A percentile compares a stretch with the other conserved stretches of the same genome.
Evolutionary conservation across 2,329 filamentous ascomycete genomes (phyloP).

Genomic region (Aureobasidium mangrovei): DNA sequence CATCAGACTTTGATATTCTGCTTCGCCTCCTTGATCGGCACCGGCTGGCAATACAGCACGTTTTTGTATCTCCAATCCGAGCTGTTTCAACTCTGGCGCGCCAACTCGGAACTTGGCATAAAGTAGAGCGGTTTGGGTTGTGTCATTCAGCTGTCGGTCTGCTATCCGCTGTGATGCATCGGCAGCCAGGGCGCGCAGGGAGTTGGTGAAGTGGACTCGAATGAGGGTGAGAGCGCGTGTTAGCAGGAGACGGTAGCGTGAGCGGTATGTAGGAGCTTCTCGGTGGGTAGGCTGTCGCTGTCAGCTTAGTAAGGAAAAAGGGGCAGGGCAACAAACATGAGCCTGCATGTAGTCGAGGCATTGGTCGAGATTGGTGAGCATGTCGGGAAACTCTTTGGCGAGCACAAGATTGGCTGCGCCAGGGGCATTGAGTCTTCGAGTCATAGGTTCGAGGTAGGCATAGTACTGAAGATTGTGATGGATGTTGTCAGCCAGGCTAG

Average conservation of each 20-base stretch:
- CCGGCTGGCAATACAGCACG: slow-evolving; percentile 52
- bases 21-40: slow-evolving; percentile 48
- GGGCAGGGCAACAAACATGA: slow-evolving; percentile 50
- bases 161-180: slow-evolving; percentile 56
- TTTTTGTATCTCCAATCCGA: slow-evolving; percentile 61
- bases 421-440: slow-evolving; percentile 80
- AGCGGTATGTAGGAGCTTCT: slow-evolving; percentile 79
- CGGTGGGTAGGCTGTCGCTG: slow-evolving; percentile 61
- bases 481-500: slow-evolving; percentile 72
- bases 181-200: slow-evolving; percentile 52
- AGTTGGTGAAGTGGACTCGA: slow-evolving; percentile 56
- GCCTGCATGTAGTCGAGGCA: slow-evolving; percentile 88
- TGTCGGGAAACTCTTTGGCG: slow-evolving; percentile 75
- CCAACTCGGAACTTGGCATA: slow-evolving; percentile 64
- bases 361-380: slow-evolving; percentile 77
- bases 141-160: slow-evolving; percentile 60
- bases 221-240: slow-evolving; percentile 59
- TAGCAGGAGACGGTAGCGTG: slow-evolving; percentile 75
- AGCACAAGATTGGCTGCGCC: slow-evolving; percentile 80
- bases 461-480: slow-evolving; percentile 91
- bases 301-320: slow-evolving; percentile 17
- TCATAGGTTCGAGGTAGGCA: slow-evolving; percentile 83
- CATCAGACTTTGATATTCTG: slow-evolving; percentile 58
- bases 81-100: slow-evolving; percentile 55
- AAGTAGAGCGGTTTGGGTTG: slow-evolving; percentile 60